Conservation (phyloP, 2,329 filamentous ascomycete species). For the Pestalotiopsis sp. region DNA sequence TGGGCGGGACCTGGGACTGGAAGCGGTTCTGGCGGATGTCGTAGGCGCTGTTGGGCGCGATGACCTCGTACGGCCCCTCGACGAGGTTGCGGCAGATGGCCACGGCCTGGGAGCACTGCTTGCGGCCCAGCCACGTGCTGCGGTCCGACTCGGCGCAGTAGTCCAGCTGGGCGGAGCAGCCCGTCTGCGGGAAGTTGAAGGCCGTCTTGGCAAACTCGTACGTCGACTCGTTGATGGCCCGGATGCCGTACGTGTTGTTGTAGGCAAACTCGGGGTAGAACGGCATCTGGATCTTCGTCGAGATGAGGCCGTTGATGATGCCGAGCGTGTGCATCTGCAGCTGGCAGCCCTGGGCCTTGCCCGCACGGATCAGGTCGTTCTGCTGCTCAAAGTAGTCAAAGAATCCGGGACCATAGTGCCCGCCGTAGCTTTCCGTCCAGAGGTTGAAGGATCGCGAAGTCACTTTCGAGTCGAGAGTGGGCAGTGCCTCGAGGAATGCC, state of each 20-base stretch:
- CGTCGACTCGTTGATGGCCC: constrained; percentile 58
- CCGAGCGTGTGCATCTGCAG: constrained; percentile 58
- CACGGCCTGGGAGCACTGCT: constrained; percentile 56
- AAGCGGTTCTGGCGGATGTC: constrained; percentile 56
- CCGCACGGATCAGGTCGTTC: constrained; percentile 56
- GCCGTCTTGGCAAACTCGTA: constrained; percentile 60
- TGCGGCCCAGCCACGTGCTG: constrained; percentile 38
- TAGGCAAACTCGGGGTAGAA: constrained; percentile 43
- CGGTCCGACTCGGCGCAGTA: constrained; percentile 51
- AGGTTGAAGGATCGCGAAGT: constrained; percentile 58
- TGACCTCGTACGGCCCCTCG: constrained; percentile 56
- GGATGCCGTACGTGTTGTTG: constrained; percentile 46
- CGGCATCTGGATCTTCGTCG: constrained; percentile 49
- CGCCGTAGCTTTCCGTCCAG: constrained; percentile 59
- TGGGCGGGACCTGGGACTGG: constrained; percentile 64
- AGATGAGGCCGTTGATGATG: constrained; percentile 60
- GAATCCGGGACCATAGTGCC: constrained; percentile 45
- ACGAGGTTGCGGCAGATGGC: constrained; percentile 61
- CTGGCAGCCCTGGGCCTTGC: constrained; percentile 47
- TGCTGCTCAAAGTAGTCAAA: constrained; percentile 61
- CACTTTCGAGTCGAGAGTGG: constrained; percentile 45
- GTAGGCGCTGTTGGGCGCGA: constrained; percentile 59
- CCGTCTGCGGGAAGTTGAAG: constrained; percentile 26
- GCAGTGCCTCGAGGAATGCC: constrained; percentile 28
- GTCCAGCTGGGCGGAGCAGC: constrained; percentile 57